A percentile compares a stretch with the other conserved stretches of the same genome.
Evolutionary conservation across 345 rosid species (phyloP).

Genomic region (Triadica sebifera): DNA sequence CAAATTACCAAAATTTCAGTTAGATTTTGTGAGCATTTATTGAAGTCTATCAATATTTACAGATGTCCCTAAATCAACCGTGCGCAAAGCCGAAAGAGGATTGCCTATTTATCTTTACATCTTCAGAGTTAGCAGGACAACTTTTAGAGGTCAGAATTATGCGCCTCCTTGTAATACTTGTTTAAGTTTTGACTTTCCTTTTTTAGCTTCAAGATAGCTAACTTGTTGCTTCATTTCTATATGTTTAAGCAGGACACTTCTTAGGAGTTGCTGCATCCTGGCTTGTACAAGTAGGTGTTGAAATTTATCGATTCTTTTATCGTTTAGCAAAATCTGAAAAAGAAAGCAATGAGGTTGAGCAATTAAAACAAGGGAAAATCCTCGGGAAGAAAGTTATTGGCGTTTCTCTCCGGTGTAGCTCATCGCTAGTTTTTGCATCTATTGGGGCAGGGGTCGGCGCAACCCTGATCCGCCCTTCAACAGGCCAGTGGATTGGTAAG

Average conservation of each 20-base stretch:
- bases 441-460: constrained; percentile 92
- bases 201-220: not conserved
- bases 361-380: constrained; percentile 48
- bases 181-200: constrained; percentile 8
- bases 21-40: constrained; percentile 7
- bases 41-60: constrained; percentile 18
- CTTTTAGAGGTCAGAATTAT: constrained; percentile 68
- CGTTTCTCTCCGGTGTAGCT: constrained; percentile 65
- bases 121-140: constrained; percentile 71
- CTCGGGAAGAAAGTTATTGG: constrained; percentile 74
- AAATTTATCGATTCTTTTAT: constrained; percentile 55
- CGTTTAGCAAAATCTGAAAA: constrained; percentile 35
- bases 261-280: constrained; percentile 84
- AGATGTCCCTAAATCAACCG: constrained; percentile 84
- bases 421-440: constrained; percentile 82
- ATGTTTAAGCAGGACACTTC: constrained; percentile 59
- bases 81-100: constrained; percentile 80
- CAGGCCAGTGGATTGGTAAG: constrained; percentile 96
- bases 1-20: not conserved
- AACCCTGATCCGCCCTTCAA: constrained; percentile 62
- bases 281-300: constrained; percentile 86
- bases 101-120: constrained; percentile 60
- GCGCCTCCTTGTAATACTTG: not conserved
- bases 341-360: constrained; percentile 36
- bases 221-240: not conserved